Conservation (phyloP, 1,284 basidiomycete genomes). For the Pseudozyma hubeiensis region DNA sequence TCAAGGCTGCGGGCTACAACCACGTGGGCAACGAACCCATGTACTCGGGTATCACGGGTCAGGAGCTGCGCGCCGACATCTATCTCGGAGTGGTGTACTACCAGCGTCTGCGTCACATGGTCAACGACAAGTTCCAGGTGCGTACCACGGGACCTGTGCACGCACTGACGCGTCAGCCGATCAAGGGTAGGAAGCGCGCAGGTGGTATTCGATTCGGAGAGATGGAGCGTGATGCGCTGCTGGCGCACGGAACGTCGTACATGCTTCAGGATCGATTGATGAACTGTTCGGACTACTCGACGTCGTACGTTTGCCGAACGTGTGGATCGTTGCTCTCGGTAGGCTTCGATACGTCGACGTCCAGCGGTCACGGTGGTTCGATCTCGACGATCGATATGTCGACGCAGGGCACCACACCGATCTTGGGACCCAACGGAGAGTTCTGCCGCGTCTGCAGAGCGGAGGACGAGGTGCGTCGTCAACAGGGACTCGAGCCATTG, state of each 20-base stretch:
- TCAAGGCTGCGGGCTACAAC: constrained; percentile 94
- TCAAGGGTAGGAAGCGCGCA: constrained; percentile 98
- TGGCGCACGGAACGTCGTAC: constrained; percentile 98
- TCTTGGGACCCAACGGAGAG: constrained; percentile 64
- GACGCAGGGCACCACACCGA: constrained; percentile 26
- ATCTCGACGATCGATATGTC: constrained; percentile 44
- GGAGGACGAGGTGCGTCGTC: constrained; percentile 42
- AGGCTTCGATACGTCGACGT: constrained; percentile 69
- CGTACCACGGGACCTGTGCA: constrained; percentile 97
- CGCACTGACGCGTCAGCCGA: constrained; percentile 92
- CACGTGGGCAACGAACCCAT: constrained; percentile 99
- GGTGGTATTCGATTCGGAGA: constrained; percentile 99
- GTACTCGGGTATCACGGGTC: constrained; percentile 99
- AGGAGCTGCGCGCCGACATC: constrained; percentile 98
- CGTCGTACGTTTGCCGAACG: constrained; percentile 95
- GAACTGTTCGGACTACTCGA: constrained; percentile 99
- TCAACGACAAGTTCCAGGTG: constrained; percentile 99
- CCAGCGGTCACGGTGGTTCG: constrained; percentile 9
- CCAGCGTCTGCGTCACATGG: constrained; percentile 98
- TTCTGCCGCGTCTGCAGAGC: constrained; percentile 65
- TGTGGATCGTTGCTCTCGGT: constrained; percentile 95
- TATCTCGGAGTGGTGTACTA: constrained; percentile 99
- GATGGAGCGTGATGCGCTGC: constrained; percentile 98
- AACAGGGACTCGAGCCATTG: constrained; percentile 40
- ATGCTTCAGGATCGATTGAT: constrained; percentile 96